phyloP scores from a whole-genome alignment of 192 early-diverging fungal genomes.

The Backusella liffmaniae region DNA sequence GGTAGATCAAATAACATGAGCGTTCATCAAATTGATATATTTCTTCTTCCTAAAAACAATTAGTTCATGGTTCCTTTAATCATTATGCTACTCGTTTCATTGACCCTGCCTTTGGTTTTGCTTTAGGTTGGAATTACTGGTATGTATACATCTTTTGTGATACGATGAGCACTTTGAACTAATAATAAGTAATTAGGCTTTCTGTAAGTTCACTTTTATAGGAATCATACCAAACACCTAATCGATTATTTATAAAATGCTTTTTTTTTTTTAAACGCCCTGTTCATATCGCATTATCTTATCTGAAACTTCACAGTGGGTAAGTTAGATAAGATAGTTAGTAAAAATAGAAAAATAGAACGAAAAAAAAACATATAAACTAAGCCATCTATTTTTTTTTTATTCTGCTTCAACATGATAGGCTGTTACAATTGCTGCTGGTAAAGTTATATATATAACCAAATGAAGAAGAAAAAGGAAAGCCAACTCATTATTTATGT shows the following conservation, averaged over 20 bases:
- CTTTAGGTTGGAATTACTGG: slow-evolving; percentile 63
- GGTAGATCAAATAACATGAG: background rate
- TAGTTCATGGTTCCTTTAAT: slow-evolving; percentile 71
- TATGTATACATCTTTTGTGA: background rate
- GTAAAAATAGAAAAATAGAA: background rate
- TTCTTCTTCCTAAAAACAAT: background rate
- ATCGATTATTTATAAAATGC: background rate
- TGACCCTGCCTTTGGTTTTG: slow-evolving; percentile 72
- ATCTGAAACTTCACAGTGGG: background rate
- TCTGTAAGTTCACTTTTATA: slow-evolving; percentile 11
- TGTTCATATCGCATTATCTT: background rate
- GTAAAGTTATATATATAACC: background rate
- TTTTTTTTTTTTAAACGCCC: background rate
- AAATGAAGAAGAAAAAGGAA: background rate
- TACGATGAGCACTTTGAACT: background rate
- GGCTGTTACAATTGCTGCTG: slow-evolving; percentile 39
- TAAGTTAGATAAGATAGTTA: background rate
- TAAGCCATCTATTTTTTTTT: background rate
- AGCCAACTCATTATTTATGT: background rate
- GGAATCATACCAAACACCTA: background rate
- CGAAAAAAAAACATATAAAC: background rate
- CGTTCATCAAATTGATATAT: too few species aligned
- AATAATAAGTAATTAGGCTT: background rate
- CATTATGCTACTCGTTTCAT: slow-evolving; percentile 73
- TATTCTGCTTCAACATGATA: background rate